Base-by-base conservation (phyloP, 192 early-diverging fungal genomes). In the Piromyces finnis region DNA sequence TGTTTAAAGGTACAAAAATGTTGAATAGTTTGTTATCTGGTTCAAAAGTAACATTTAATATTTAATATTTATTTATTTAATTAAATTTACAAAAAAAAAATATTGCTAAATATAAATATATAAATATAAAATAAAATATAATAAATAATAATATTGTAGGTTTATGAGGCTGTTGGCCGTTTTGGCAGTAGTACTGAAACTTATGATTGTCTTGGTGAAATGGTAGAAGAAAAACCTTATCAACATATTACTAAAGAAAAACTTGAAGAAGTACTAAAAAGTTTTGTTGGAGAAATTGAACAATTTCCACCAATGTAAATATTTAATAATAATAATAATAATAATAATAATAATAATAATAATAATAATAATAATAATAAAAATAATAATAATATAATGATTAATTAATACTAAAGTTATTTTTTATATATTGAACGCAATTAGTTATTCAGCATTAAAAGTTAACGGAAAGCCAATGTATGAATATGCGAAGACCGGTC, bases 391-490 rank as follows among this genome's bases (percentile, higher is more conserved):
- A n/a, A n/a, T n/a, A n/a, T n/a, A n/a, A n/a, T n/a, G n/a, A n/a
- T n/a, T n/a, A n/a, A n/a, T n/a, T n/a, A n/a, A n/a, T n/a, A n/a
- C n/a, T n/a, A n/a, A n/a, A n/a, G n/a, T n/a, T n/a, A n/a, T n/a
- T n/a, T n/a, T n/a, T n/a, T n/a, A n/a, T n/a, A n/a, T n/a, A n/a
- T n/a, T n/a, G n/a, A n/a, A n/a, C n/a, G n/a, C n/a, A n/a, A n/a
- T n/a, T 22, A 51, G 41, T 22, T 37, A 93, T 83, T 93, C 92
- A 77, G 93, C 92, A 0, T 80, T 93, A 26, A 87, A 84, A 30
- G 85, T 94, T 36, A 87, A 93, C 41, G 93, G 93, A 28, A 89
- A 90, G 79, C 81, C 90, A 29, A 82, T 94, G 15, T 93, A 93
- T 78, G 89, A 93, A 26, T 93, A 93, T 82, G 92, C 93, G 0